Conservation (phyloP, 495 filamentous ascomycete species). For the Hyaloscypha variabilis region DNA sequence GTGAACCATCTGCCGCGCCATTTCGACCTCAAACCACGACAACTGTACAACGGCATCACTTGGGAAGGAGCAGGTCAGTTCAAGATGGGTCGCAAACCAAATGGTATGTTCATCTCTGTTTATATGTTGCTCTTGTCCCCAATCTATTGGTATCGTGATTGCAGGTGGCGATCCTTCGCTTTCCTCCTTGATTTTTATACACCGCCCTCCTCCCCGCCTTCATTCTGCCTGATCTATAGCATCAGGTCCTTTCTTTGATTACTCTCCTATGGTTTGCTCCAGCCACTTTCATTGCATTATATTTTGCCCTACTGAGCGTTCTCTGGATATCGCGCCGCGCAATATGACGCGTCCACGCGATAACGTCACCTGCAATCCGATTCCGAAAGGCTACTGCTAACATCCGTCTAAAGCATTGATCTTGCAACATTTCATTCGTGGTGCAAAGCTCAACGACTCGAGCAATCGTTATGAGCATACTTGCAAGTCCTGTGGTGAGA, state of each 20-base stretch:
- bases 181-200: not conserved
- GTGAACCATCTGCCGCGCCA: too few relatives aligned
- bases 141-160: not conserved
- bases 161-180: not conserved
- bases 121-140: not conserved
- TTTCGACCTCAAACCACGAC: too few relatives aligned
- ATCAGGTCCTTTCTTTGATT: not conserved
- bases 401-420: slow-evolving; percentile 50
- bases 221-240: not conserved
- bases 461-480: slow-evolving; percentile 88
- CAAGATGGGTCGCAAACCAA: slow-evolving; percentile 32
- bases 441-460: slow-evolving; percentile 77
- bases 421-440: slow-evolving; percentile 80
- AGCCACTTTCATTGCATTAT: not conserved
- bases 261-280: too few relatives aligned
- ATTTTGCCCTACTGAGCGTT: not conserved
- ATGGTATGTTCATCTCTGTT: slow-evolving; percentile 21
- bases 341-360: not conserved
- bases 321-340: not conserved
- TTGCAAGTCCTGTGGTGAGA: slow-evolving; percentile 82
- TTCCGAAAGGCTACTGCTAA: not conserved
- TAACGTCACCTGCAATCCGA: not conserved
- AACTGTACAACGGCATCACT: not conserved
- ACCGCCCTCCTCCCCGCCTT: not conserved
- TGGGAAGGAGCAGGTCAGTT: not conserved